phyloP scores from a whole-genome alignment of 2,329 filamentous ascomycete species.

The Esteya vermicola region DNA sequence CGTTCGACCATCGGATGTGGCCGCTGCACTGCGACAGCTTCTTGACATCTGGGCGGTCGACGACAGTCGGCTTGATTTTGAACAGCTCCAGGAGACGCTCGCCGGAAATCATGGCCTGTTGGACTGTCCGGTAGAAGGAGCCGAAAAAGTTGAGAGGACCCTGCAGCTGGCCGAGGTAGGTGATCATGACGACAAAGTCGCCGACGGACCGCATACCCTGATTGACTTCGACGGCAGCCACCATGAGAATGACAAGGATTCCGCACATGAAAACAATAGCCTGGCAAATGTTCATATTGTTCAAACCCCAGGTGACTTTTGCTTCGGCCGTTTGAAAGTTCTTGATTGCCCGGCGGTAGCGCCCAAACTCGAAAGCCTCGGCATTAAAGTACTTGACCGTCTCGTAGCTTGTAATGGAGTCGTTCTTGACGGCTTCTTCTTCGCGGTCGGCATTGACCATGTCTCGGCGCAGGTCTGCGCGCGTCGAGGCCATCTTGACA shows the following conservation, averaged over 20 bases:
- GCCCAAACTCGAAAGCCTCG: conserved; percentile 61
- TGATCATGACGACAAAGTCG: conserved; percentile 59
- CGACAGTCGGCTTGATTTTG: conserved; percentile 85
- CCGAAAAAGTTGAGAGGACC: conserved; percentile 78
- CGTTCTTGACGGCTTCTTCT: conserved; percentile 95
- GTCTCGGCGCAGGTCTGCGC: conserved; percentile 76
- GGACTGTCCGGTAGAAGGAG: conserved; percentile 89
- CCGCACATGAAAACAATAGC: conserved; percentile 69
- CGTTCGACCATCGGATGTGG: conserved; percentile 74
- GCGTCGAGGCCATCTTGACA: conserved; percentile 86
- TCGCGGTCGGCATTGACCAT: conserved; percentile 94
- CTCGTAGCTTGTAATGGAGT: conserved; percentile 98
- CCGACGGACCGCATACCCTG: conserved; percentile 50
- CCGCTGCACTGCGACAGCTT: conserved; percentile 57
- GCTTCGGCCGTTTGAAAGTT: conserved; percentile 64
- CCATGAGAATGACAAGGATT: conserved; percentile 55
- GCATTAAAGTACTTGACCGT: conserved; percentile 87
- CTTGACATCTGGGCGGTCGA: conserved; percentile 55
- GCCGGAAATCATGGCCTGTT: conserved; percentile 93
- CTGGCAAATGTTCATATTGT: conserved; percentile 69
- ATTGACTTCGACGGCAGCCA: conserved; percentile 65
- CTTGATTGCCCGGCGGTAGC: conserved; percentile 56
- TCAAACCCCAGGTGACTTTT: conserved; percentile 61
- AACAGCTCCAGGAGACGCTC: conserved; percentile 92
- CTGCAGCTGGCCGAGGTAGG: conserved; percentile 68